Evolutionary conservation across 2,329 filamentous ascomycete species (phyloP).

Genomic region (Ophiosphaerella korrae): DNA sequence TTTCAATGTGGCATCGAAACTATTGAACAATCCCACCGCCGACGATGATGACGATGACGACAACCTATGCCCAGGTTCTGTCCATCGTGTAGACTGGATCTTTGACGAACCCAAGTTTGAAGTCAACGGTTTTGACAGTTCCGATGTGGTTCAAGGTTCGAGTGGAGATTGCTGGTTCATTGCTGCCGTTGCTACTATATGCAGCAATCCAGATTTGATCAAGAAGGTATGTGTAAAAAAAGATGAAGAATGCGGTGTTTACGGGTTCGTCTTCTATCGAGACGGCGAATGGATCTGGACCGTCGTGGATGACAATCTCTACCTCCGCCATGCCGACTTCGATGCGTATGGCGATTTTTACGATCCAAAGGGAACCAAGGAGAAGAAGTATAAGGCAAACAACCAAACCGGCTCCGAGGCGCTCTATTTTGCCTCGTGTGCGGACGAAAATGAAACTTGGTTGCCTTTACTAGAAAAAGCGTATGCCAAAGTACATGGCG

Average conservation of each 20-base stretch:
- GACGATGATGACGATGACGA: constrained; percentile 23
- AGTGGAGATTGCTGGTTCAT: constrained; percentile 88
- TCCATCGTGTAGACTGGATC: constrained; percentile 64
- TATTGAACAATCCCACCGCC: constrained; percentile 46
- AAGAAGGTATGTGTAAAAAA: constrained; percentile 74
- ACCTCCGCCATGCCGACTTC: constrained; percentile 76
- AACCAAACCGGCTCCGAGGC: constrained; percentile 77
- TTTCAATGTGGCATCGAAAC: constrained; percentile 63
- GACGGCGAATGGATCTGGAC: constrained; percentile 76
- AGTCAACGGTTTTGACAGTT: constrained; percentile 74
- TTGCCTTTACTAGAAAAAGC: constrained; percentile 80
- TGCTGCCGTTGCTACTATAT: constrained; percentile 76
- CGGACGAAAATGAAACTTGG: constrained; percentile 80
- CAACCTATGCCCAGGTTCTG: constrained; percentile 28
- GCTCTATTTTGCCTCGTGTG: constrained; percentile 77
- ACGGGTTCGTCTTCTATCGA: constrained; percentile 83
- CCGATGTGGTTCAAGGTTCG: constrained; percentile 77
- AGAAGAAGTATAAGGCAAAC: constrained; percentile 65
- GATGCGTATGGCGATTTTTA: constrained; percentile 72
- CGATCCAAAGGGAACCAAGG: constrained; percentile 64
- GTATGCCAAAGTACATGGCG: constrained; percentile 82
- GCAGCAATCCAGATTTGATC: constrained; percentile 72
- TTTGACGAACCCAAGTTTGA: constrained; percentile 78
- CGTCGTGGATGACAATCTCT: constrained; percentile 89
- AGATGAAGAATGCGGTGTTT: constrained; percentile 76